These are phyloP conservation scores for Phytophthora lateralis DNA, from an alignment of 352 stramenopile species.

Conservation along the genomic window DNA sequence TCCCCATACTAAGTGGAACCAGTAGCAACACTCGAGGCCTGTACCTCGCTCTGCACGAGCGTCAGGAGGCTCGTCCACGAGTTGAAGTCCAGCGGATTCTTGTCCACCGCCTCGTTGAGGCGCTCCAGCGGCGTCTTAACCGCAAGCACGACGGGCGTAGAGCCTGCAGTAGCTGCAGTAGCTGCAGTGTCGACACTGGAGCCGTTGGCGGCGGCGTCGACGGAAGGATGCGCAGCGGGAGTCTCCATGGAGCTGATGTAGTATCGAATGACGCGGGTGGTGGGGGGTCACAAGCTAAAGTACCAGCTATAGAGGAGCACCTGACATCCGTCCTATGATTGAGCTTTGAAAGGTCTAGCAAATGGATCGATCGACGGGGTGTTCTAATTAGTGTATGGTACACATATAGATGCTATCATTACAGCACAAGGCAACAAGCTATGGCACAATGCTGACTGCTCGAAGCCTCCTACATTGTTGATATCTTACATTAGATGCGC, in stretches of 20 bases:
- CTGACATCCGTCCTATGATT: constrained; percentile 25
- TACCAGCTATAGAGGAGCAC: background rate
- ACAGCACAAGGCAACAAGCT: background rate
- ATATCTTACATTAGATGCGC: constrained; percentile 12
- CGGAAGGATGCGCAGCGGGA: constrained; percentile 8
- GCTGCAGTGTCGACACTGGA: constrained; percentile 9
- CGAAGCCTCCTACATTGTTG: background rate
- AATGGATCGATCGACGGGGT: constrained; percentile 21
- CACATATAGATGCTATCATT: constrained; percentile 19
- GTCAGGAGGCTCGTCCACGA: constrained; percentile 77
- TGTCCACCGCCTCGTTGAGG: constrained; percentile 54
- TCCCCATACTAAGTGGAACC: background rate
- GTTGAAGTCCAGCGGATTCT: constrained; percentile 83
- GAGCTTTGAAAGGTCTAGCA: background rate
- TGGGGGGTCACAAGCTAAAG: constrained; percentile 25
- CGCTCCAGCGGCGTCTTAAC: constrained; percentile 52
- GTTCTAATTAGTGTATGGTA: constrained; percentile 12
- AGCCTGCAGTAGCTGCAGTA: constrained; percentile 3
- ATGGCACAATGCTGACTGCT: background rate
- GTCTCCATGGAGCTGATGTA: constrained; percentile 35
- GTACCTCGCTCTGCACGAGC: constrained; percentile 72
- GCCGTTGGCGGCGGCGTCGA: constrained; percentile 10
- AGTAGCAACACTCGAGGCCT: background rate
- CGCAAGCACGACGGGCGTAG: constrained; percentile 1
- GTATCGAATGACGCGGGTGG: constrained; percentile 21